phyloP scores from a whole-genome alignment of 2,329 filamentous ascomycete genomes.

The Penicillium vulpinum region DNA sequence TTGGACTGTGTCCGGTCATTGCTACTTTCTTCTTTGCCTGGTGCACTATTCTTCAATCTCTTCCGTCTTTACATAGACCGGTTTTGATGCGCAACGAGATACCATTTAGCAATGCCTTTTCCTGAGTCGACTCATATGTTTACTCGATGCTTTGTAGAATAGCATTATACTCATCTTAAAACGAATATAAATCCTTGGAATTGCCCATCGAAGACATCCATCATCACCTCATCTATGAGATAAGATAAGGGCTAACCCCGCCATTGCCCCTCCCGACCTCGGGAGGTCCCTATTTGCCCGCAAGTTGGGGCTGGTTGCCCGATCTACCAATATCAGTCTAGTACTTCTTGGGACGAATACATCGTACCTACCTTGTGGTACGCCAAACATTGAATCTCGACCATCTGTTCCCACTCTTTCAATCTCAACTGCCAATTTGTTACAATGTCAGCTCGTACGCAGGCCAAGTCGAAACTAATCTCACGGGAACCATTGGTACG shows the following conservation, averaged over 20 bases:
- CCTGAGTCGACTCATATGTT: background rate
- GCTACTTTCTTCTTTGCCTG: slow-evolving; percentile 3
- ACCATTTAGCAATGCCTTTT: background rate
- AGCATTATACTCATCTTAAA: too few relatives aligned
- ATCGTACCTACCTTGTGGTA: too few relatives aligned
- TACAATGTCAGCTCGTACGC: slow-evolving; percentile 24
- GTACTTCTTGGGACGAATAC: background rate
- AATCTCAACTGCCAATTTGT: background rate
- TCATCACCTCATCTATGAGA: too few relatives aligned
- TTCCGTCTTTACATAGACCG: slow-evolving; percentile 12
- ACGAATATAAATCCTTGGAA: too few relatives aligned
- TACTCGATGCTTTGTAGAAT: background rate
- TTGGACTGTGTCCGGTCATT: background rate
- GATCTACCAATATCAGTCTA: background rate
- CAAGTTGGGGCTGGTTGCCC: background rate
- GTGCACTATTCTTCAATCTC: slow-evolving; percentile 12
- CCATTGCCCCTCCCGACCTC: background rate
- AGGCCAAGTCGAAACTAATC: slow-evolving; percentile 32
- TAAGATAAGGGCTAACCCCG: slow-evolving; percentile 15
- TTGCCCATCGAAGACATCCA: too few relatives aligned
- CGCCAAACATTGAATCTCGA: background rate
- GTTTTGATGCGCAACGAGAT: slow-evolving; percentile 14
- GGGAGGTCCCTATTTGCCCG: background rate
- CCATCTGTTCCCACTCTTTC: background rate
- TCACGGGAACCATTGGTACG: slow-evolving; percentile 39